Evolutionary conservation across 2,329 filamentous ascomycete species (phyloP).

Genomic region (Stagonosporopsis rhizophila): DNA sequence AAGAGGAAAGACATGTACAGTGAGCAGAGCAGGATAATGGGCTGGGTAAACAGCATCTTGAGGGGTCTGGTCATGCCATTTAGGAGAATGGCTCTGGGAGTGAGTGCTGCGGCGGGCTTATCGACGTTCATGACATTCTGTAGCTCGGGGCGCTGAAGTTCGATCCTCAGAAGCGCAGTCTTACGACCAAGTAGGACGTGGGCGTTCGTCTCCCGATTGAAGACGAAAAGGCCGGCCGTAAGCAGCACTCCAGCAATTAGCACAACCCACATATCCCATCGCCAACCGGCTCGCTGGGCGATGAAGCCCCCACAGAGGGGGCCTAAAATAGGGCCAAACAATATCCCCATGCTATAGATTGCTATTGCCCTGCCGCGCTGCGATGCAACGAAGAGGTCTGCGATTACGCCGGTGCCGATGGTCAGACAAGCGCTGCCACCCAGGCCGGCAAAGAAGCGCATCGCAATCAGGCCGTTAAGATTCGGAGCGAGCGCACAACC

Average conservation of each 20-base stretch:
- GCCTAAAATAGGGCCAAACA: slow-evolving; percentile 44
- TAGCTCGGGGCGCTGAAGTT: slow-evolving; percentile 55
- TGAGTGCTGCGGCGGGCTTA: slow-evolving; percentile 26
- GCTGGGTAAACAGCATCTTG: slow-evolving; percentile 42
- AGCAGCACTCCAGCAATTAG: slow-evolving; percentile 37
- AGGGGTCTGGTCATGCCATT: slow-evolving; percentile 48
- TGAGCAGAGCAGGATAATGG: slow-evolving; percentile 45
- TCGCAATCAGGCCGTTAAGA: slow-evolving; percentile 43
- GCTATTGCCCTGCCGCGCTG: slow-evolving; percentile 45
- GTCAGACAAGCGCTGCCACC: slow-evolving; percentile 39
- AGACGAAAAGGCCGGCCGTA: slow-evolving; percentile 44
- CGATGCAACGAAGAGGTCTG: slow-evolving; percentile 43
- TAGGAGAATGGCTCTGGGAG: slow-evolving; percentile 27
- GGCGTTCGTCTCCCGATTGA: slow-evolving; percentile 58
- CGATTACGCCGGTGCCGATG: slow-evolving; percentile 46
- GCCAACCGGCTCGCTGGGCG: slow-evolving; percentile 44
- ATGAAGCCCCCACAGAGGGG: slow-evolving; percentile 49
- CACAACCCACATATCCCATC: slow-evolving; percentile 48
- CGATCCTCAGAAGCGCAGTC: slow-evolving; percentile 61
- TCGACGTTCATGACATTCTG: slow-evolving; percentile 52
- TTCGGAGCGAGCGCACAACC: slow-evolving; percentile 50
- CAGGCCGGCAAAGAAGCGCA: slow-evolving; percentile 43
- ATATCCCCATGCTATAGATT: slow-evolving; percentile 38
- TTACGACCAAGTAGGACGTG: slow-evolving; percentile 60
- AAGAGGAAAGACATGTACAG: slow-evolving; percentile 47